Base-by-base conservation (phyloP, 768 basidiomycete genomes). In the Termitomyces eurrhizus region DNA sequence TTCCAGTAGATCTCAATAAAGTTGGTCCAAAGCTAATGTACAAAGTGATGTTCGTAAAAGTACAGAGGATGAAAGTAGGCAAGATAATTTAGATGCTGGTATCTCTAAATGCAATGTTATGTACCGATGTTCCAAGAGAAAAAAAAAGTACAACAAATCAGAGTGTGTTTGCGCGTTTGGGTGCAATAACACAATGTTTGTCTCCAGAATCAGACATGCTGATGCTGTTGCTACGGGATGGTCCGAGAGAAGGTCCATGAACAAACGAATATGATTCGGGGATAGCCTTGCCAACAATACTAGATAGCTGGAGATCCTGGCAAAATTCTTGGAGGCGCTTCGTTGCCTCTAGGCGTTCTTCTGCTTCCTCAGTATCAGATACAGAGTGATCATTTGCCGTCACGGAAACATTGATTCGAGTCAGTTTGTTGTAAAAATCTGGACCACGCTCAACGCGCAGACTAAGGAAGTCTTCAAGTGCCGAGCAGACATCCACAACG, bases 401-500 rank as follows among this genome's bases (percentile, higher is more conserved):
- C 64, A 79, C 72, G 41, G 74, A 76, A 32, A 86, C 79, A 60
- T 82, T 76, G 59, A 86, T 82, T 49, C 77, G 69, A 45, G 73
- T 65, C 57, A 85, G 71, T 64, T 80, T 79, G 46, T 80, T 70
- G 69, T 80, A 85, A 67, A 86, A 82, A 51, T 73, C 67, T 48
- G 77, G 71, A 14, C 77, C 80, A 35, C 80, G 78, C 62, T 81
- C 79, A 18, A 79, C 77, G 45, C 83, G 81, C 39, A 83, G 63
- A 52, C 72, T 76, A 52, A 88, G 75, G 72, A 88, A 86, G 45
- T 80, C 80, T 61, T 82, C 80, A 24, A 88, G 73, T 2, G 82
- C 82, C 4, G 74, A 66, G 67, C 85, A 86, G 33, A 83, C 76
- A 62, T 88, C 86, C n/a, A 81, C 79, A 11, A 85, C 79, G 65